Base-by-base conservation (phyloP, 345 rosid species). In the sweet orange (Citrus sinensis) region DNA sequence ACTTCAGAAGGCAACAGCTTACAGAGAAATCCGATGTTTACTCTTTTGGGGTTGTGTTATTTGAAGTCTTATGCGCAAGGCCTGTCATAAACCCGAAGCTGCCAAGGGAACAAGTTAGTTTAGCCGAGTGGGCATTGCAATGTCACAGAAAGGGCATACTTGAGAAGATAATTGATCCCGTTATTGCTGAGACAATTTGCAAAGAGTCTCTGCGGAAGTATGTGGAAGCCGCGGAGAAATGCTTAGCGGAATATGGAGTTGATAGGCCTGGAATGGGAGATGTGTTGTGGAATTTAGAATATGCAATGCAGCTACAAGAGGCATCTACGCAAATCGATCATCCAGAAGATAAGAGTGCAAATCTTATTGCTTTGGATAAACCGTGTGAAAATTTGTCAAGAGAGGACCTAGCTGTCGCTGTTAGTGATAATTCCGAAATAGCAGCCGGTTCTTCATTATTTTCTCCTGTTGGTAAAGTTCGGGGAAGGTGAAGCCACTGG, bases 261-360 rank as follows among this genome's bases (percentile, higher is more conserved):
- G 97, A 93, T 77, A 83, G 98, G 81, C 95, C 98, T 7, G 88
- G 90, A 54, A 95, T 93, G 91, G 95, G 95, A 73, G 97, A 92
- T 84, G 95, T 93, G 22, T 73, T 93, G 82, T 90, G 97, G 98
- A 90, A 90, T 83, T 87, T 92, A 71, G 98, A 94, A 74, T 90
- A 86, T 70, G 94, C 98, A 17, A 80, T 93, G 87, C 93, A 93
- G 85, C 96, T 94, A 63, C 89, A 90, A 74, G 93, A 87, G 76
- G 94, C 90, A 2, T 82, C 93, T 1, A 79, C 87, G 46, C 86
- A 89, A 61, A 76, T 25, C 35, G 85, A 86, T 74, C 60, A 62
- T 34, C 78, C 86, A 6, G 89, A 87, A 19, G 91, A 86, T 79
- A 86, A 86, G 63, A 78, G 84, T 54, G 74, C 79, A 35, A 75